Percentiles rank a stretch among this genome's conserved stretches.
Evolutionary conservation across 164 flowering plant species (phyloP).

Genomic region (Aristolochia californica): DNA sequence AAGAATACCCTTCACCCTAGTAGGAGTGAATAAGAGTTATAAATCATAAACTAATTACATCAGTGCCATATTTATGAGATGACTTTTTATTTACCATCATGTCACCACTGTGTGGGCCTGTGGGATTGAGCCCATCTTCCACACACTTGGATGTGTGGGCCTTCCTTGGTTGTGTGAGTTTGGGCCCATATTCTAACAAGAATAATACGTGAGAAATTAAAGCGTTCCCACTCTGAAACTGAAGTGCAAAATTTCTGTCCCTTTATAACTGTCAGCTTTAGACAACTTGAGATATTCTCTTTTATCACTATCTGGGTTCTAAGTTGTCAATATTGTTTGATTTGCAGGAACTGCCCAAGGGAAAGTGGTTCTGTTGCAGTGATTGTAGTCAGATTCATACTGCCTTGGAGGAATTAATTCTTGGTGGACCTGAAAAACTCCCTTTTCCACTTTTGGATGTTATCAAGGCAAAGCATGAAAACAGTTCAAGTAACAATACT

Average conservation of each 20-base stretch:
- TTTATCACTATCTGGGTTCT: background rate
- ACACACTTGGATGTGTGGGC: no score
- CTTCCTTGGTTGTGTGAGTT: no score
- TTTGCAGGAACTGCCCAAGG: slow-evolving; percentile 76
- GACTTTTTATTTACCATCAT: no score
- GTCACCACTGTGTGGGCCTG: background rate
- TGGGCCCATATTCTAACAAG: no score
- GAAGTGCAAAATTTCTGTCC: no score
- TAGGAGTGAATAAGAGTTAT: no score
- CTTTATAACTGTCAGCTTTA: no score
- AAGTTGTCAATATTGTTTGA: background rate
- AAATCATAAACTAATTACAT: no score
- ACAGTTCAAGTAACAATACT: slow-evolving; percentile 4
- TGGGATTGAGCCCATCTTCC: background rate
- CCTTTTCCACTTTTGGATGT: slow-evolving; percentile 28
- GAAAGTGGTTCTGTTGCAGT: slow-evolving; percentile 74
- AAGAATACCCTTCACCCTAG: no score
- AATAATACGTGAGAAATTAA: no score
- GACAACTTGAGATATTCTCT: background rate
- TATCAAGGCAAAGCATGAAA: slow-evolving; percentile 36
- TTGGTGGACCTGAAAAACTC: slow-evolving; percentile 41
- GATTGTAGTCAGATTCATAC: slow-evolving; percentile 48
- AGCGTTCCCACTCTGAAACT: no score
- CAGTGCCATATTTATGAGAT: no score
- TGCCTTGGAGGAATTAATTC: slow-evolving; percentile 39